Percentiles rank a stretch among this genome's conserved stretches.
Conservation (phyloP, 352 stramenopile species). For the Phytophthora megakarya region DNA sequence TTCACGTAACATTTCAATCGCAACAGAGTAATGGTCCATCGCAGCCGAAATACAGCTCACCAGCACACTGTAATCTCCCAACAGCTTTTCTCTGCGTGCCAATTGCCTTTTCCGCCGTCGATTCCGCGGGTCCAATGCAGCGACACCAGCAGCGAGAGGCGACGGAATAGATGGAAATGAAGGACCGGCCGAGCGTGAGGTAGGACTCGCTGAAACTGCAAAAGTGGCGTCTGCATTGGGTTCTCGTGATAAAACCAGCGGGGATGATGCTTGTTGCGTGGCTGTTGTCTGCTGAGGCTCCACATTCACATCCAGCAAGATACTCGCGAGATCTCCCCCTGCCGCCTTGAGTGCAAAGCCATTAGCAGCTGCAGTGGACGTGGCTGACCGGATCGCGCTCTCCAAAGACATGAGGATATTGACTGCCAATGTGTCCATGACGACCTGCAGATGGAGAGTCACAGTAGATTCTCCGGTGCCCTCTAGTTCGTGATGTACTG, state of each 20-base stretch:
- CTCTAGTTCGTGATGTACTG: slow-evolving; percentile 67
- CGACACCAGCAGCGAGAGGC: slow-evolving; percentile 32
- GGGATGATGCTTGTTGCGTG: slow-evolving; percentile 28
- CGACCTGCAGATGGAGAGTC: slow-evolving; percentile 78
- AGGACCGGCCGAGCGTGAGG: slow-evolving; percentile 20
- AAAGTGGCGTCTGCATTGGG: slow-evolving; percentile 7
- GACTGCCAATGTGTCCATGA: slow-evolving; percentile 82
- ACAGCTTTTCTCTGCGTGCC: slow-evolving; percentile 73
- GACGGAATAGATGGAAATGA: slow-evolving; percentile 43
- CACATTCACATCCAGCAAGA: slow-evolving; percentile 78
- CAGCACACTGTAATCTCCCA: slow-evolving; percentile 81
- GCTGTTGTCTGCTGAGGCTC: slow-evolving; percentile 48
- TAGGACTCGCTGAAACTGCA: slow-evolving; percentile 18
- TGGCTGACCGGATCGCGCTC: slow-evolving; percentile 68
- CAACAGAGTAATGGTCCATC: slow-evolving; percentile 68
- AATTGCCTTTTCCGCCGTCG: slow-evolving; percentile 53
- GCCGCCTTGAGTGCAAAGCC: slow-evolving; percentile 11
- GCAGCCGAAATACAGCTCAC: slow-evolving; percentile 69
- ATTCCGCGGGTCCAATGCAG: slow-evolving; percentile 50
- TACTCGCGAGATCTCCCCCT: slow-evolving; percentile 37
- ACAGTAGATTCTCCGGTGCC: slow-evolving; percentile 72
- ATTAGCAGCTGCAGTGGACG: slow-evolving; percentile 40
- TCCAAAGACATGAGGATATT: slow-evolving; percentile 86
- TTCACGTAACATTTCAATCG: slow-evolving; percentile 77
- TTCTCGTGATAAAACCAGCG: slow-evolving; percentile 36